These are phyloP conservation scores for Citrullus mucosospermus DNA, from an alignment of 306 rosid species.

Conservation along the genomic window DNA sequence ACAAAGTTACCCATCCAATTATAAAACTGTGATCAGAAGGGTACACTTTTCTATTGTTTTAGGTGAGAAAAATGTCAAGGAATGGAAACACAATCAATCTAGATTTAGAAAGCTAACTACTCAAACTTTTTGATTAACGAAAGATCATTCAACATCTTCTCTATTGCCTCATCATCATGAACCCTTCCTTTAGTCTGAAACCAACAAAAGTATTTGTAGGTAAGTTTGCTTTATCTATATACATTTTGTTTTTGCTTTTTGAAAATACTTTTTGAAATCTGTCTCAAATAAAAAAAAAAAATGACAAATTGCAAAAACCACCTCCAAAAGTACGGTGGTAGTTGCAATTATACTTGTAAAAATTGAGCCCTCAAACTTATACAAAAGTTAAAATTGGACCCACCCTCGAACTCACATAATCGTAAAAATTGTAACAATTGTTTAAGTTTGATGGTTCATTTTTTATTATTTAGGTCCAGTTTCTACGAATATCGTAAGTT, in stretches of 20 bases:
- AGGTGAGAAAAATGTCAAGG: neutral
- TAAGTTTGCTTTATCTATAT: neutral
- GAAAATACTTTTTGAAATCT: neutral
- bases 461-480: too few relatives aligned
- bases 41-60: neutral
- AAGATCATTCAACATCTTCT: conserved; percentile 81
- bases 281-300: neutral
- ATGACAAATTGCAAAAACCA: too few relatives aligned
- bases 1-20: too few relatives aligned
- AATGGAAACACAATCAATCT: neutral
- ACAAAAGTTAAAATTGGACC: too few relatives aligned
- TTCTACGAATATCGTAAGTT: too few relatives aligned
- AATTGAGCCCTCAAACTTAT: too few relatives aligned
- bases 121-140: conserved; percentile 87
- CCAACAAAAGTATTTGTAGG: neutral
- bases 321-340: too few relatives aligned
- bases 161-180: conserved; percentile 86
- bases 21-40: neutral
- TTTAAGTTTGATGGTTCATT: too few relatives aligned
- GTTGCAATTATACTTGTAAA: too few relatives aligned
- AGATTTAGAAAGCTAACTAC: conserved; percentile 8
- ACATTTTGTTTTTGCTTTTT: neutral
- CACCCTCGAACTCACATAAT: too few relatives aligned
- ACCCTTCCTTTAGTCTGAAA: conserved; percentile 83
- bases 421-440: too few relatives aligned